Percentiles rank a stretch among this genome's conserved stretches.
phyloP scores from a whole-genome alignment of 192 early-diverging fungal species.

The Chytriomyces confervae region DNA sequence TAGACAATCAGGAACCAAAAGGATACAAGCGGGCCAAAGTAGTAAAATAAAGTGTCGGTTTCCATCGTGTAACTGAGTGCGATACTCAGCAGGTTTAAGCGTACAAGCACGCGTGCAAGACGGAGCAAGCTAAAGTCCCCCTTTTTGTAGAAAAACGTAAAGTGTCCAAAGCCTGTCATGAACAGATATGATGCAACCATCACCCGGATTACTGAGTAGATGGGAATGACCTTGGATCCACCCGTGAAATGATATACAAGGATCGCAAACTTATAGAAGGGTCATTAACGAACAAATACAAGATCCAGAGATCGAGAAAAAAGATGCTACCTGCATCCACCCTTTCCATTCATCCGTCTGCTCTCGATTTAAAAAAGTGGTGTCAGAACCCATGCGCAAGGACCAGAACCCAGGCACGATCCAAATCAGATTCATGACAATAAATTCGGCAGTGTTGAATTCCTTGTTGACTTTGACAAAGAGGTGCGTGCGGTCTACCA shows the following conservation, averaged over 20 bases:
- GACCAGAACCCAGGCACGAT: conserved; percentile 55
- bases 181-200: conserved; percentile 81
- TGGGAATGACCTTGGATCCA: conserved; percentile 62
- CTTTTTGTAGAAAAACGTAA: conserved; percentile 73
- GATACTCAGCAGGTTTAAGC: conserved; percentile 74
- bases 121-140: conserved; percentile 68
- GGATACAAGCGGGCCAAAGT: conserved; percentile 77
- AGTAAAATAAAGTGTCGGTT: conserved; percentile 75
- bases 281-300: conserved; percentile 4
- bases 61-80: conserved; percentile 71
- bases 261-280: conserved; percentile 22
- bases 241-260: conserved; percentile 73
- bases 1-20: conserved; percentile 75
- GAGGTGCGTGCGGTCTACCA: conserved; percentile 71
- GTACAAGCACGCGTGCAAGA: conserved; percentile 65
- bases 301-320: conserved; percentile 35
- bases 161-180: conserved; percentile 85
- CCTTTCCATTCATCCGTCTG: conserved; percentile 90
- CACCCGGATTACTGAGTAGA: conserved; percentile 77
- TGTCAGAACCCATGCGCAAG: conserved; percentile 51
- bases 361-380: conserved; percentile 72
- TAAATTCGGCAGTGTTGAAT: conserved; percentile 55
- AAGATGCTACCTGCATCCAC: conserved; percentile 76
- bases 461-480: conserved; percentile 73
- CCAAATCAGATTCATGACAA: conserved; percentile 45